A percentile compares a stretch with the other conserved stretches of the same genome.
phyloP scores from a whole-genome alignment of 306 rosid species.

The Sicyos edulis region DNA sequence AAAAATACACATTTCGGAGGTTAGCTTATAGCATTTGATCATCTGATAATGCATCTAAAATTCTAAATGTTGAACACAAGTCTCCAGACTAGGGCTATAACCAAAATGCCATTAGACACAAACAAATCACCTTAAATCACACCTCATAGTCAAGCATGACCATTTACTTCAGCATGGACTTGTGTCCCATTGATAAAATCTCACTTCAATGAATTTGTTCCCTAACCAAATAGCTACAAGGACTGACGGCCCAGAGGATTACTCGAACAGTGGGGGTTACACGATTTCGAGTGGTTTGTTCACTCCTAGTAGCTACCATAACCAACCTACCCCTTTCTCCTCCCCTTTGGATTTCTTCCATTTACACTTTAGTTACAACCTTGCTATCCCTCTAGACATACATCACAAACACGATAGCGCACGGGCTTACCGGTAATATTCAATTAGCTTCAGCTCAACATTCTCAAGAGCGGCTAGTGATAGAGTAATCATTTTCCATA shows the following conservation, averaged over 20 bases:
- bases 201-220: slow-evolving; percentile 1
- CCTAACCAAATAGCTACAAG: neutral
- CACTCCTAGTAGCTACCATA: neutral
- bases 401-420: neutral
- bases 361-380: neutral
- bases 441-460: slow-evolving; percentile 13
- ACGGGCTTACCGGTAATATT: slow-evolving; percentile 1
- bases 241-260: neutral
- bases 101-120: slow-evolving; percentile 1
- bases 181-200: slow-evolving; percentile 9
- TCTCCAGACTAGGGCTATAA: neutral
- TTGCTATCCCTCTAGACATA: neutral
- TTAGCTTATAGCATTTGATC: slow-evolving; percentile 12
- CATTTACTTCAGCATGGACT: neutral
- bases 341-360: neutral
- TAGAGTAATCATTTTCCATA: slow-evolving; percentile 7
- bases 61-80: neutral
- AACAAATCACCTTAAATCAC: neutral
- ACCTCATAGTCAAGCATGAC: neutral
- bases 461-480: neutral
- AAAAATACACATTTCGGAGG: neutral
- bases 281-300: neutral
- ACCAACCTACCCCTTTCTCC: neutral
- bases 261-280: neutral
- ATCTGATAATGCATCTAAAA: neutral